Evolutionary conservation across 176 grass and related monocot species (phyloP), one percentile per base, ranked within the genome.

Genomic region (Carex scoparia): DNA sequence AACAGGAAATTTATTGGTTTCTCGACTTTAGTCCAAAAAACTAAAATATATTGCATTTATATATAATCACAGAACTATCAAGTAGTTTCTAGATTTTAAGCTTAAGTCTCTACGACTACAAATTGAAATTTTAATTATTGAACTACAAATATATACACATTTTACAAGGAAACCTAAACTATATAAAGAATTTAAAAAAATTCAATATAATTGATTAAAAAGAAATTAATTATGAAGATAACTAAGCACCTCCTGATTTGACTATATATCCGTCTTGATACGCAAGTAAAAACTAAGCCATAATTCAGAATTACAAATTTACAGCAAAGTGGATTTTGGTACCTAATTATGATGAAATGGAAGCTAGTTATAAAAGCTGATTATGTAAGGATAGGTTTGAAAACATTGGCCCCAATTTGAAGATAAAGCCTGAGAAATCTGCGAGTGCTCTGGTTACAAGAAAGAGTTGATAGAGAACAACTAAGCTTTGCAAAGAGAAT

Each of bases 401-500:
- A 15, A 78, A 78, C 5, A 35, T 27, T 57, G 74, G 28, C 44
- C 7, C 35, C 14, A 71, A 44, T 57, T 57, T 78, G 14, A 57
- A 78, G 53, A 78, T 78, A 78, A 78, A 78, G 74, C 51, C 51
- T 57, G 74, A 31, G 74, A 35, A 78, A 33, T 13, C 74, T 57
- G 74, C 28, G 4, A 77, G 12, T 77, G 73, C 49, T 78, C 73
- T 78, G 23, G 28, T 78, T 78, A 78, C 74, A 57, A 78, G 74
- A 78, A 77, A 77, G 28, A 49, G 3, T 30, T 55, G 73, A 77
- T 55, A 76, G 72, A 77, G 73, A 77, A 53, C 46, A 31, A 77
- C 48, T 30, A 55, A 32, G 48, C 49, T 77, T 78, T 78, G 51
- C 51, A 78, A 78, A 78, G 74, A 78, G 74, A 78, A 78, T 78